These are phyloP conservation scores for Cercophora scortea DNA, from an alignment of 495 filamentous ascomycete species.

Conservation along the genomic window DNA sequence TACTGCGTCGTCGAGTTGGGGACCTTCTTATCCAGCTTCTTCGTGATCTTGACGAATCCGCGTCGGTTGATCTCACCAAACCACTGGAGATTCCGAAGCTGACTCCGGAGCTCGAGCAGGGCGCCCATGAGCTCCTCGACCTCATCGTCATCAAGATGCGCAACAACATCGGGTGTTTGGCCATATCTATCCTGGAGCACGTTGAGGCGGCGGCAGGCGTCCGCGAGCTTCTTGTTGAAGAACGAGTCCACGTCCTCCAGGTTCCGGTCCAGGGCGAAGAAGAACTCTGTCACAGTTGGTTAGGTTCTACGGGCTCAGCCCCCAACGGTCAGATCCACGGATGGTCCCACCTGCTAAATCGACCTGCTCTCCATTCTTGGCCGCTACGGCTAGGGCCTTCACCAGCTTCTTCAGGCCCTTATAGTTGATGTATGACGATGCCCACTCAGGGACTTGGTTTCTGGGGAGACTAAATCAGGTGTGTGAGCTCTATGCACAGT, in stretches of 20 bases:
- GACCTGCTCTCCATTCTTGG: conserved; percentile 58
- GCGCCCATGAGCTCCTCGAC: conserved; percentile 82
- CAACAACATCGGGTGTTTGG: conserved; percentile 37
- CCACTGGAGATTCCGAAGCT: conserved; percentile 89
- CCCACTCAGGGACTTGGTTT: conserved; percentile 97
- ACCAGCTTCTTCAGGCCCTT: conserved; percentile 92
- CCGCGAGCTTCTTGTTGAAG: conserved; percentile 89
- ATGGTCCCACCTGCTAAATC: conserved; percentile 62
- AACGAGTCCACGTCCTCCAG: conserved; percentile 91
- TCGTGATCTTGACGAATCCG: conserved; percentile 96
- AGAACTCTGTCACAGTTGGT: conserved; percentile 60
- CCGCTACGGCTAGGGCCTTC: conserved; percentile 59
- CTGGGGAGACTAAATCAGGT: conserved; percentile 59
- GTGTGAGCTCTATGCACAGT: conserved; percentile 2
- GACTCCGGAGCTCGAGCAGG: conserved; percentile 76
- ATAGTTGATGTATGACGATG: conserved; percentile 88
- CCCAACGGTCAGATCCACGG: neutral
- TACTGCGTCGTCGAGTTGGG: conserved; percentile 63
- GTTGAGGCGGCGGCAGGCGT: conserved; percentile 72
- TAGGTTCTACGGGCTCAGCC: conserved; percentile 9
- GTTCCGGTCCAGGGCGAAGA: conserved; percentile 90
- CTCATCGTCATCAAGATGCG: conserved; percentile 60
- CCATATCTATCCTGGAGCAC: conserved; percentile 82
- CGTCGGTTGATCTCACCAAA: conserved; percentile 94
- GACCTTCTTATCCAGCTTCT: conserved; percentile 93